Evolutionary conservation across 176 grass and related monocot genomes (phyloP).

Genomic region (Oryza longistaminata): DNA sequence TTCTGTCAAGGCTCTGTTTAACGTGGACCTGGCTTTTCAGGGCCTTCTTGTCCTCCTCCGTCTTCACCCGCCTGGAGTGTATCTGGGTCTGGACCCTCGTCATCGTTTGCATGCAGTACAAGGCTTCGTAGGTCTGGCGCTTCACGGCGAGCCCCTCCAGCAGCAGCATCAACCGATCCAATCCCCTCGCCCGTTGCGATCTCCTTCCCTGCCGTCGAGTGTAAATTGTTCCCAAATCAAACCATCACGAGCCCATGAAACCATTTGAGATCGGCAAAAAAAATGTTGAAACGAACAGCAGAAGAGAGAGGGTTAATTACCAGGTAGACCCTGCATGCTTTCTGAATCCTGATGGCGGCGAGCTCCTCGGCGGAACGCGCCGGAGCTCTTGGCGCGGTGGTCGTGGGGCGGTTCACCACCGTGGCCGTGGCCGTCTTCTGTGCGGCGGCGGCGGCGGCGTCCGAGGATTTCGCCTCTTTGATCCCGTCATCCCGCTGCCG

Average conservation of each 20-base stretch:
- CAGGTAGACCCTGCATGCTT: slow-evolving; percentile 50
- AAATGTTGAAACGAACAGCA: neutral
- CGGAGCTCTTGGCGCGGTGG: neutral
- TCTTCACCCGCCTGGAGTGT: slow-evolving; percentile 63
- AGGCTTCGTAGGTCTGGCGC: slow-evolving; percentile 55
- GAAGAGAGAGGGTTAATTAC: slow-evolving; percentile 15
- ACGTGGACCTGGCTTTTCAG: slow-evolving; percentile 54
- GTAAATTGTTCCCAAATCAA: neutral
- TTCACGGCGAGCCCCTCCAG: slow-evolving; percentile 50
- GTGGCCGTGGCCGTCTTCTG: neutral
- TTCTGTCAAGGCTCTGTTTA: slow-evolving; percentile 53
- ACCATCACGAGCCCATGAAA: neutral
- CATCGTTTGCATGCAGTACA: slow-evolving; percentile 69
- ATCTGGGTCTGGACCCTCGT: slow-evolving; percentile 79
- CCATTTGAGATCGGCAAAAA: neutral
- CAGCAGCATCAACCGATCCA: slow-evolving; percentile 60
- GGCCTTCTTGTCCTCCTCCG: slow-evolving; percentile 70
- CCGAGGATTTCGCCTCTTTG: neutral
- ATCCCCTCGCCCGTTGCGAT: slow-evolving; percentile 38
- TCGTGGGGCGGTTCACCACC: neutral
- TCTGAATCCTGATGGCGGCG: slow-evolving; percentile 67
- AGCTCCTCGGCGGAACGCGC: slow-evolving; percentile 49
- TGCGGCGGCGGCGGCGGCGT: neutral
- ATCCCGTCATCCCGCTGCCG: neutral
- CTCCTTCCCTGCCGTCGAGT: slow-evolving; percentile 49